These are phyloP conservation scores for Bryoerythrophyllum caledonicum DNA, from an alignment of 225 moss, liverwort and hornwort genomes.

Conservation along the genomic window DNA sequence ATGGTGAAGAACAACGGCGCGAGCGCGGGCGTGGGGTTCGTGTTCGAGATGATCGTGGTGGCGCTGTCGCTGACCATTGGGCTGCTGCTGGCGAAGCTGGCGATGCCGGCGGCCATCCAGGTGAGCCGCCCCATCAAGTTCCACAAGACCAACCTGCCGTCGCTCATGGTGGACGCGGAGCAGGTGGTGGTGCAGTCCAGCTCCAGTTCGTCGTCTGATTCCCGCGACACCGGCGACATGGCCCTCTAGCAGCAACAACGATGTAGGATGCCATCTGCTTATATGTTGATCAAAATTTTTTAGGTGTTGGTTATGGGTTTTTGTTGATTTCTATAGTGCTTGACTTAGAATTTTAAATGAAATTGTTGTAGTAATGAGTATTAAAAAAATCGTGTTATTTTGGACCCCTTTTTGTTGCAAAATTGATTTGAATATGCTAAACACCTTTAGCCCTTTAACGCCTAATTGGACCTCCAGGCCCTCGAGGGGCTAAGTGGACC, in stretches of 20 bases:
- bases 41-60: slow-evolving; percentile 85
- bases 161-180: slow-evolving; percentile 33
- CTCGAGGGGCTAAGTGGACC: no score
- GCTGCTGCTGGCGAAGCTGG: slow-evolving; percentile 72
- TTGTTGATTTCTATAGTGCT: no score
- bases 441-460: no score
- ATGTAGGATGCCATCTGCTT: no score
- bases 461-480: no score
- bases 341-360: no score
- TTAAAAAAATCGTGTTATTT: no score
- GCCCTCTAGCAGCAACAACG: slow-evolving; percentile 24
- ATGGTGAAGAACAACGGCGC: slow-evolving; percentile 68
- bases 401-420: no score
- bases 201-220: slow-evolving; percentile 23
- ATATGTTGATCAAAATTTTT: no score
- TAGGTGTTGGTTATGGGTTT: no score
- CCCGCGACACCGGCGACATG: slow-evolving; percentile 42
- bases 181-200: slow-evolving; percentile 2
- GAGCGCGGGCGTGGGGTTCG: slow-evolving; percentile 75
- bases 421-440: no score
- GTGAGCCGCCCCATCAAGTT: slow-evolving; percentile 39
- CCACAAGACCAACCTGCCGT: slow-evolving; percentile 36
- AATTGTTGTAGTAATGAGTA: no score
- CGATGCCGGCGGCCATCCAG: slow-evolving; percentile 52
- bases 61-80: slow-evolving; percentile 85